phyloP scores from a whole-genome alignment of 1,139 yeast genomes.

The Suhomyces bribrorum region DNA sequence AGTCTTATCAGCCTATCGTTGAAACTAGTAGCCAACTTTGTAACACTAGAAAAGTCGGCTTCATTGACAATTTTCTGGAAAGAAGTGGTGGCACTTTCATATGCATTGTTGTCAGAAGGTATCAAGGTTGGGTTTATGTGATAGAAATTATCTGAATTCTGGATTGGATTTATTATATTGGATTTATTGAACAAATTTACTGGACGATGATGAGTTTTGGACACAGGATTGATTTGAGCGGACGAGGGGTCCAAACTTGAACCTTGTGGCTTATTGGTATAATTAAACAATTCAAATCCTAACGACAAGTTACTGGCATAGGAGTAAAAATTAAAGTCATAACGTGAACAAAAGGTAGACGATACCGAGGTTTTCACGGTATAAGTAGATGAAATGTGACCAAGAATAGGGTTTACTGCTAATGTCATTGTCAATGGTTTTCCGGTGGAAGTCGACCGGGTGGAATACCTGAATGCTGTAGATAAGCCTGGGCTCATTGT shows the following conservation, averaged over 20 bases:
- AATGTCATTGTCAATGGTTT: constrained; percentile 88
- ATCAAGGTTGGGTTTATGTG: constrained; percentile 28
- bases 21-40: constrained; percentile 73
- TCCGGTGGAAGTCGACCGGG: constrained; percentile 83
- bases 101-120: constrained; percentile 17
- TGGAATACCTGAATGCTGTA: constrained; percentile 80
- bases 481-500: constrained; percentile 86
- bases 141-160: constrained; percentile 26
- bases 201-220: constrained; percentile 3
- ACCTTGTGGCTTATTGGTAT: constrained; percentile 20
- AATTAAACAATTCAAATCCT: constrained; percentile 82
- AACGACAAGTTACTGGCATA: constrained; percentile 84
- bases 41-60: constrained; percentile 65
- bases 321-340: constrained; percentile 88
- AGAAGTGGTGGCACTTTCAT: constrained; percentile 49
- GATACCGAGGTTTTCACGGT: constrained; percentile 78
- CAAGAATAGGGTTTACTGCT: constrained; percentile 86
- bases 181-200: background rate
- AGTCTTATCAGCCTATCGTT: constrained; percentile 61
- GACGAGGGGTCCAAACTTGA: background rate
- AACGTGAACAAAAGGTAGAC: constrained; percentile 79
- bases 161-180: constrained; percentile 25
- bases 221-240: background rate
- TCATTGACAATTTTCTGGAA: constrained; percentile 54
- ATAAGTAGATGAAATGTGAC: constrained; percentile 86